Evolutionary conservation across 176 grass and related monocot species (phyloP).

Genomic region (Luzula sylvatica): DNA sequence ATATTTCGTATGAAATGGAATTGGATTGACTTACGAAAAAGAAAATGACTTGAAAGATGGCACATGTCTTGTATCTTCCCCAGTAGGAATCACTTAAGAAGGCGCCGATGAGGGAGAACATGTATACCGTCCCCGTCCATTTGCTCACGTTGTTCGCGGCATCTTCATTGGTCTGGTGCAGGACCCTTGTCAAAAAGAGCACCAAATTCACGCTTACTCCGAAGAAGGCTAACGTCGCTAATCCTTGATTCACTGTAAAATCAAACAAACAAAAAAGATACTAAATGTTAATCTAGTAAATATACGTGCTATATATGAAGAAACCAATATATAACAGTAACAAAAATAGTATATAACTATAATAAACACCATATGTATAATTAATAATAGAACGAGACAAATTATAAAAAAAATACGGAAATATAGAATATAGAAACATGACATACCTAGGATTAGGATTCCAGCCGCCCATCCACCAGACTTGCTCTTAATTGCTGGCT

Average conservation of each 20-base stretch:
- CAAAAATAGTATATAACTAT: too few relatives aligned
- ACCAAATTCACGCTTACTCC: conserved; percentile 93
- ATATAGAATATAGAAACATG: neutral
- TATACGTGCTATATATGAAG: too few relatives aligned
- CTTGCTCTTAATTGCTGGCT: conserved; percentile 46
- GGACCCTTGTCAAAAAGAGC: conserved; percentile 79
- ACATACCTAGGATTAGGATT: conserved; percentile 59
- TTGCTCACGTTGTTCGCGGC: conserved; percentile 98
- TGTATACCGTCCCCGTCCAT: conserved; percentile 97
- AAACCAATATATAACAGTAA: too few relatives aligned
- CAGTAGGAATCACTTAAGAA: conserved; percentile 97
- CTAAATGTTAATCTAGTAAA: too few relatives aligned
- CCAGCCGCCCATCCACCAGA: conserved; percentile 70
- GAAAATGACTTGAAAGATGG: conserved; percentile 87
- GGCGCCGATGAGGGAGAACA: conserved; percentile 92
- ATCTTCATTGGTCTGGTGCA: conserved; percentile 73
- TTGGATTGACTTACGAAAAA: conserved; percentile 44
- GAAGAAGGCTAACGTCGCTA: conserved; percentile 92
- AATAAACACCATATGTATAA: too few relatives aligned
- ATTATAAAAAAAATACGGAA: too few relatives aligned
- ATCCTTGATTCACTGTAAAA: conserved; percentile 80
- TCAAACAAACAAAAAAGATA: too few relatives aligned
- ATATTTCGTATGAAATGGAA: neutral
- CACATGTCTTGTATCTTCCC: conserved; percentile 87
- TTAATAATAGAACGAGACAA: too few relatives aligned